Percentiles rank a stretch among this genome's conserved stretches.
Evolutionary conservation across 2,329 filamentous ascomycete genomes (phyloP).

Genomic region (Lachnellula willkommii): DNA sequence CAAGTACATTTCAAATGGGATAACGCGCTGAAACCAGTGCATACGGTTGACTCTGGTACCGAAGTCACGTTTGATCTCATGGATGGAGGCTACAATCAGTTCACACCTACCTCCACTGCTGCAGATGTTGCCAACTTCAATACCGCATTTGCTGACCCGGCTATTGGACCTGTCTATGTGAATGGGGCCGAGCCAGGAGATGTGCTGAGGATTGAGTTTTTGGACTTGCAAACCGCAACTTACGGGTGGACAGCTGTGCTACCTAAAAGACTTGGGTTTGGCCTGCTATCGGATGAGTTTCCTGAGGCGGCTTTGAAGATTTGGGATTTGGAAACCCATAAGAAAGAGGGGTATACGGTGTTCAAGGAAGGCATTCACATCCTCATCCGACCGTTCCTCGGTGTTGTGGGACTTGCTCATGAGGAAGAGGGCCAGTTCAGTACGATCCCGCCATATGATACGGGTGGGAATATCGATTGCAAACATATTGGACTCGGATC

Average conservation of each 20-base stretch:
- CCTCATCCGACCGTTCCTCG: constrained; percentile 47
- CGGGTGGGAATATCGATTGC: constrained; percentile 52
- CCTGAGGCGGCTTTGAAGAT: constrained; percentile 41
- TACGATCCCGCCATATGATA: constrained; percentile 46
- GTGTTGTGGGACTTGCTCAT: constrained; percentile 47
- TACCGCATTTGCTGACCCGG: constrained; percentile 41
- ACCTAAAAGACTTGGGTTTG: constrained; percentile 42
- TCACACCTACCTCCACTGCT: constrained; percentile 38
- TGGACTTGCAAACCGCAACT: constrained; percentile 39
- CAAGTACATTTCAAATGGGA: constrained; percentile 45
- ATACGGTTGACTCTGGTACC: constrained; percentile 44
- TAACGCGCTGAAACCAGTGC: constrained; percentile 38
- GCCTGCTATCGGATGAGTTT: constrained; percentile 46
- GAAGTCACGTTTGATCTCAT: constrained; percentile 44
- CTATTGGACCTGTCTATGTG: constrained; percentile 46
- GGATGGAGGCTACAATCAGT: constrained; percentile 47
- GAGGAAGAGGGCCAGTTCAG: constrained; percentile 40
- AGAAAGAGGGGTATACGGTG: constrained; percentile 35
- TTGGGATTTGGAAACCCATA: constrained; percentile 39
- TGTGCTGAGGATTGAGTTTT: constrained; percentile 46
- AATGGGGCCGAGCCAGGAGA: constrained; percentile 46
- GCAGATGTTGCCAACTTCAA: constrained; percentile 39
- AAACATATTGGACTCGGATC: constrained; percentile 43
- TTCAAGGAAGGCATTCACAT: constrained; percentile 45
- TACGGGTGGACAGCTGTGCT: constrained; percentile 52